Base-by-base conservation (phyloP, 148 eudicot species). In the Gaultheria prostrata region DNA sequence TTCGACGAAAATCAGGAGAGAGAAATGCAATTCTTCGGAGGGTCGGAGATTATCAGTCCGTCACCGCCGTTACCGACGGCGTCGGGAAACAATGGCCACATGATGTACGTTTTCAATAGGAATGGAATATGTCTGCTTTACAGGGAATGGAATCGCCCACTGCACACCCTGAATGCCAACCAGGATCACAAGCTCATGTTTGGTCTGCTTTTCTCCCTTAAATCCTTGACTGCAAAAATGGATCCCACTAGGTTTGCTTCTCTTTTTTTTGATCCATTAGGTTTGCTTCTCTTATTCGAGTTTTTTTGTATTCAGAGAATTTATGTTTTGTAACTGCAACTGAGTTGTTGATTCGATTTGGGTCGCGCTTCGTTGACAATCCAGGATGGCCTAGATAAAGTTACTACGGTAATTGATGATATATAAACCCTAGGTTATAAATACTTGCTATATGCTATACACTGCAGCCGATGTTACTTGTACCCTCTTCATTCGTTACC, bases 131-230 rank as follows among this genome's bases (percentile, higher is more conserved):
- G 97, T 81, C 80, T 95, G 85, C 91, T 93, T 71, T 95, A 93
- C 82, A 89, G 92, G 77, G 98, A 95, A 81, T 95, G 98, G 98
- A 95, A 95, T 85, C 97, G 98, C 3, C 93, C 94, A 0, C 93
- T 93, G 82, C 91, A 83, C 17, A 95, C 98, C 59, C 87, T 95
- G 67, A 83, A 83, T 82, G 78, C 90, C 26, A 94, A 95, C 61
- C 98, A 95, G 85, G 98, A 95, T 85, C 94, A 95, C 45, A 95
- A 95, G 86, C 98, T 95, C 82, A 95, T 95, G 98, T 95, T 95
- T 83, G 98, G 98, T 11, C 82, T 95, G 8, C 98, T 95, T 75
- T 95, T 95, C 83, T 95, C 98, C 14, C 92, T 95, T 57, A 95
- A 95, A 90, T 95, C 98, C 28, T 89, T 95, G 65, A 94, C 98